A percentile compares a stretch with the other conserved stretches of the same genome.
Conservation (phyloP, 306 rosid genomes). For the Ormosia semicastrata region DNA sequence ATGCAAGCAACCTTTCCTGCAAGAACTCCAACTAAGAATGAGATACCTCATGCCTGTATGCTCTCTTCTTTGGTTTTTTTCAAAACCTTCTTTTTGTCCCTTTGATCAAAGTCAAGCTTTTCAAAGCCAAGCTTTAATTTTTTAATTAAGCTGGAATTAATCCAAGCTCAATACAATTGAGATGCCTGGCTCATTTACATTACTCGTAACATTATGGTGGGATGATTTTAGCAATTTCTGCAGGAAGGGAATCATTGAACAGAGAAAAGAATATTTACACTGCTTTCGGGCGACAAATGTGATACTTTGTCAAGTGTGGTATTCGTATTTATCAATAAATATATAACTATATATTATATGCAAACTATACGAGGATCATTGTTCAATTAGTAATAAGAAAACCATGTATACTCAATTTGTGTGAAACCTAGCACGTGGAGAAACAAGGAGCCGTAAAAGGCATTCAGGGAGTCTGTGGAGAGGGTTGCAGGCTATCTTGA, state of each 20-base stretch:
- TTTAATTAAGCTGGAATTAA: neutral
- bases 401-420: neutral
- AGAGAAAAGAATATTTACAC: neutral
- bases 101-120: neutral
- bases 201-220: neutral
- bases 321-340: neutral
- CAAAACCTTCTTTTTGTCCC: neutral
- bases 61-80: no score
- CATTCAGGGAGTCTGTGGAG: constrained; percentile 42
- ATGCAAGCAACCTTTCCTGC: no score
- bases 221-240: neutral
- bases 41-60: neutral
- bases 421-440: neutral
- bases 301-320: neutral
- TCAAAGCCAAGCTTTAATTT: neutral
- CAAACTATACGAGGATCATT: neutral
- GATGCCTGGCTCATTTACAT: neutral
- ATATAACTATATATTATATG: neutral
- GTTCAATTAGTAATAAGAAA: neutral
- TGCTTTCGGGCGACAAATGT: neutral
- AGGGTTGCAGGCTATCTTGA: constrained; percentile 42
- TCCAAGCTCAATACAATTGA: neutral
- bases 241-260: neutral
- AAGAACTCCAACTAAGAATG: neutral
- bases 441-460: neutral